Percentiles rank a stretch among this genome's conserved stretches.
Conservation (phyloP, 352 stramenopile genomes). For the Phytophthora palmivora region DNA sequence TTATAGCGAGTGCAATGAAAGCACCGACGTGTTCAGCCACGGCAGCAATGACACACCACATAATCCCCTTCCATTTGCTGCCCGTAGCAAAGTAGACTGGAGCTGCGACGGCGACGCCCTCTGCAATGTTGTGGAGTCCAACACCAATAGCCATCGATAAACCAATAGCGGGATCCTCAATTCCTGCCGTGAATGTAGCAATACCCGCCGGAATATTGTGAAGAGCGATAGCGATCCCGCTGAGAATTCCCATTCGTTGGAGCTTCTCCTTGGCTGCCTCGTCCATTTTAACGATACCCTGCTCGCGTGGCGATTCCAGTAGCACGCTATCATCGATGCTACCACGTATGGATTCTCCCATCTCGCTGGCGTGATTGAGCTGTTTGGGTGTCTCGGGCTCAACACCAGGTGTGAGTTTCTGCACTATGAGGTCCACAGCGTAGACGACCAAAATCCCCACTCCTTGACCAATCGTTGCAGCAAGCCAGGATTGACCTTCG, state of each 20-base stretch:
- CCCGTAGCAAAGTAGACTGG: conserved; percentile 98
- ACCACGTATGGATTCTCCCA: conserved; percentile 7
- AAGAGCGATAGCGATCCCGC: conserved; percentile 93
- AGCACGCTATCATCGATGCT: conserved; percentile 36
- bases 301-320: conserved; percentile 32
- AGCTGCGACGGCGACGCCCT: conserved; percentile 95
- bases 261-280: conserved; percentile 61
- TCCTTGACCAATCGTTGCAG: conserved; percentile 86
- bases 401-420: conserved; percentile 43
- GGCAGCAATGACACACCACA: conserved; percentile 90
- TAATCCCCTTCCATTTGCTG: conserved; percentile 94
- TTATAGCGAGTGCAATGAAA: conserved; percentile 79
- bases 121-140: conserved; percentile 97
- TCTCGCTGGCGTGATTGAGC: background rate
- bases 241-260: conserved; percentile 90
- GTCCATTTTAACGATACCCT: conserved; percentile 44
- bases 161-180: conserved; percentile 90
- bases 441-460: conserved; percentile 71
- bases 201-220: conserved; percentile 98
- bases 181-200: conserved; percentile 93
- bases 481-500: conserved; percentile 65
- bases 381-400: conserved; percentile 23
- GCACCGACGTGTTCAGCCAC: conserved; percentile 93
- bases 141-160: conserved; percentile 93
- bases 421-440: conserved; percentile 50